These are phyloP conservation scores for Neofusicoccum parvum DNA, from an alignment of 2,329 filamentous ascomycete species.

Conservation along the genomic window DNA sequence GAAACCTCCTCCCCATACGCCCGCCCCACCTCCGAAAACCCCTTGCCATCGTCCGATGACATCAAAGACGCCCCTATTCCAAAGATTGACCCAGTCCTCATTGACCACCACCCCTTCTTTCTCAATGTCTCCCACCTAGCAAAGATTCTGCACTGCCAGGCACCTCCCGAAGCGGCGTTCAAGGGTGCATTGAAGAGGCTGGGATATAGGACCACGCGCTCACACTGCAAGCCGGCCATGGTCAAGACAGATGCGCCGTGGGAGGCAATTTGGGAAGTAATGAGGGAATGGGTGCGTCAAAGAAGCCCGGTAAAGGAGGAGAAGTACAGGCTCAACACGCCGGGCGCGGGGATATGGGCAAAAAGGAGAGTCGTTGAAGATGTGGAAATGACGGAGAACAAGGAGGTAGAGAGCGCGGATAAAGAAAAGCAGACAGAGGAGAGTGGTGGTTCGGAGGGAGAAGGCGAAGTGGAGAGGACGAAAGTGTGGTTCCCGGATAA, in stretches of 20 bases:
- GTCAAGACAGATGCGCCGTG: slow-evolving; percentile 94
- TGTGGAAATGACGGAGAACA: slow-evolving; percentile 31
- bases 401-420: slow-evolving; percentile 24
- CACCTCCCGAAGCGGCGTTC: slow-evolving; percentile 76
- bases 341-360: slow-evolving; percentile 70
- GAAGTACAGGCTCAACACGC: slow-evolving; percentile 67
- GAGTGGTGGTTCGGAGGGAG: not conserved
- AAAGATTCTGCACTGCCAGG: slow-evolving; percentile 75
- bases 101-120: slow-evolving; percentile 73
- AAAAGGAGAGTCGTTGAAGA: slow-evolving; percentile 35
- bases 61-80: slow-evolving; percentile 26
- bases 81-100: slow-evolving; percentile 24
- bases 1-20: slow-evolving; percentile 28
- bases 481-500: not conserved
- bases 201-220: slow-evolving; percentile 81
- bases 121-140: slow-evolving; percentile 75
- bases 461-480: not conserved
- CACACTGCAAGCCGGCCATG: slow-evolving; percentile 85
- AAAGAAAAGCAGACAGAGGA: not conserved
- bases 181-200: slow-evolving; percentile 78
- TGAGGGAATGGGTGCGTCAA: slow-evolving; percentile 88
- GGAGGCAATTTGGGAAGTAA: slow-evolving; percentile 86
- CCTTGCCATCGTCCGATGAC: slow-evolving; percentile 25
- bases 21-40: slow-evolving; percentile 25
- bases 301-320: slow-evolving; percentile 75